Percentiles rank a stretch among this genome's conserved stretches.
These are phyloP conservation scores for Colletotrichum phormii DNA, from an alignment of 2,329 filamentous ascomycete genomes.

Conservation along the genomic window DNA sequence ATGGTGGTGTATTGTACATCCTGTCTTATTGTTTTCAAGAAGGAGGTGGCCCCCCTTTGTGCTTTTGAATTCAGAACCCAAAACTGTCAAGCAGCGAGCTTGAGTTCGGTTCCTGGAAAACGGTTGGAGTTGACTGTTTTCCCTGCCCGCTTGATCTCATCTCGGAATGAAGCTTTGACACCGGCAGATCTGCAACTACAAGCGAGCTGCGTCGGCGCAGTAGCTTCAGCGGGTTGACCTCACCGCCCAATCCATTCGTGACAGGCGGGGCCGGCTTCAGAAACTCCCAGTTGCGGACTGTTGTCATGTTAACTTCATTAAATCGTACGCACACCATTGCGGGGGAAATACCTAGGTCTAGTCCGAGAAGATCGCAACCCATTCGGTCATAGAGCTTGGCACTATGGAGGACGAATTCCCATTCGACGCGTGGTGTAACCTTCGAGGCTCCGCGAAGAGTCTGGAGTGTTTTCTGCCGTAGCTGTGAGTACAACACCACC, in stretches of 20 bases:
- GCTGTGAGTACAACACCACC: slow-evolving; percentile 86
- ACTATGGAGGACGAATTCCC: slow-evolving; percentile 90
- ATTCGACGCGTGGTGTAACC: slow-evolving; percentile 82
- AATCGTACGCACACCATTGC: not conserved
- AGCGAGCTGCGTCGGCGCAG: slow-evolving; percentile 79
- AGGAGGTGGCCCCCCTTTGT: not conserved
- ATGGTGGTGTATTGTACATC: not conserved
- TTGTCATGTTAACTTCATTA: slow-evolving; percentile 34
- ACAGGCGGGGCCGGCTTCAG: slow-evolving; percentile 58
- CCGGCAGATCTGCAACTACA: slow-evolving; percentile 80
- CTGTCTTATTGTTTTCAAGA: not conserved
- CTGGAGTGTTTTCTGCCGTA: slow-evolving; percentile 84
- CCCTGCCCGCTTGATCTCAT: slow-evolving; percentile 55
- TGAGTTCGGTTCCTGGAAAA: slow-evolving; percentile 93
- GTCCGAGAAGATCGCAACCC: slow-evolving; percentile 90
- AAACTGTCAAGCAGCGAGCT: slow-evolving; percentile 92
- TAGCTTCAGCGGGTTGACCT: slow-evolving; percentile 74
- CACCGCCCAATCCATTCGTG: slow-evolving; percentile 54
- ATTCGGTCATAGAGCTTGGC: slow-evolving; percentile 87
- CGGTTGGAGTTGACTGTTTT: slow-evolving; percentile 73
- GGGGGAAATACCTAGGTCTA: slow-evolving; percentile 76
- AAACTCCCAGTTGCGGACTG: slow-evolving; percentile 86
- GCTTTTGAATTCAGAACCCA: slow-evolving; percentile 72
- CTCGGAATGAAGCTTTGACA: slow-evolving; percentile 54
- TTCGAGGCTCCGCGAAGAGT: slow-evolving; percentile 88